Percentiles rank a stretch among this genome's conserved stretches.
Conservation (phyloP, 225 moss, liverwort and hornwort species). For the Ulota crispa region DNA sequence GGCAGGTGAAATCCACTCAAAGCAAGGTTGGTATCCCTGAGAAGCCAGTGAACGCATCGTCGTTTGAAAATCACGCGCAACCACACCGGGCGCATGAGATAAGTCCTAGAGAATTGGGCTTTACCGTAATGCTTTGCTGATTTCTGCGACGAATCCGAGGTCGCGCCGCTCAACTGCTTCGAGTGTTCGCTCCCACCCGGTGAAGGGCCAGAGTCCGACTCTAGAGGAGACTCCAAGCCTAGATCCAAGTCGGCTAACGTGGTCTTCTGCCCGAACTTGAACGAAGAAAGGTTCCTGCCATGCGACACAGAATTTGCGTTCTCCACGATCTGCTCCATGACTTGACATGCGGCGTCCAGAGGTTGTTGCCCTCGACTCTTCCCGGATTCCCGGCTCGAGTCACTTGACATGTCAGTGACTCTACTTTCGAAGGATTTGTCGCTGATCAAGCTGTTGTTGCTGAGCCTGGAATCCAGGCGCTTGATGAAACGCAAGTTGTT, state of each 20-base stretch:
- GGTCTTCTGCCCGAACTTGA: conserved; percentile 66
- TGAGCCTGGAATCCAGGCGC: conserved; percentile 51
- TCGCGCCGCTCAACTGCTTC: conserved; percentile 39
- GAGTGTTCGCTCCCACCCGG: conserved; percentile 24
- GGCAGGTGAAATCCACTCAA: conserved; percentile 31
- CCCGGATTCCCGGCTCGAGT: conserved; percentile 46
- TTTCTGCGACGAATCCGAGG: conserved; percentile 46
- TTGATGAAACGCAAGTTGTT: conserved; percentile 46
- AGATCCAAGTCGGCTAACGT: conserved; percentile 31
- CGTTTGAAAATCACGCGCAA: conserved; percentile 36
- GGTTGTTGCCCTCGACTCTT: conserved; percentile 37
- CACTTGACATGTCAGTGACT: conserved; percentile 41
- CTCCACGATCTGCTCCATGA: conserved; percentile 61
- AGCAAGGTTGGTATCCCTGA: conserved; percentile 33
- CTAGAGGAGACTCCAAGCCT: conserved; percentile 33
- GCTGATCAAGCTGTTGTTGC: conserved; percentile 56
- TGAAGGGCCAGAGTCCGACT: conserved; percentile 32
- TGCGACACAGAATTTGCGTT: conserved; percentile 48
- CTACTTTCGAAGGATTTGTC: conserved; percentile 50
- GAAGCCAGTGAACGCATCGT: conserved; percentile 20
- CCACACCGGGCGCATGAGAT: conserved; percentile 24
- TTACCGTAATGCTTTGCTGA: conserved; percentile 50
- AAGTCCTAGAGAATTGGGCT: conserved; percentile 21
- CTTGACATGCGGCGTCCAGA: conserved; percentile 43
- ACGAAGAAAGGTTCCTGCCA: conserved; percentile 51